Evolutionary conservation across 257 asterid genomes (phyloP), one percentile per base, ranked within the genome.

Genomic region (Leptodermis oblonga): DNA sequence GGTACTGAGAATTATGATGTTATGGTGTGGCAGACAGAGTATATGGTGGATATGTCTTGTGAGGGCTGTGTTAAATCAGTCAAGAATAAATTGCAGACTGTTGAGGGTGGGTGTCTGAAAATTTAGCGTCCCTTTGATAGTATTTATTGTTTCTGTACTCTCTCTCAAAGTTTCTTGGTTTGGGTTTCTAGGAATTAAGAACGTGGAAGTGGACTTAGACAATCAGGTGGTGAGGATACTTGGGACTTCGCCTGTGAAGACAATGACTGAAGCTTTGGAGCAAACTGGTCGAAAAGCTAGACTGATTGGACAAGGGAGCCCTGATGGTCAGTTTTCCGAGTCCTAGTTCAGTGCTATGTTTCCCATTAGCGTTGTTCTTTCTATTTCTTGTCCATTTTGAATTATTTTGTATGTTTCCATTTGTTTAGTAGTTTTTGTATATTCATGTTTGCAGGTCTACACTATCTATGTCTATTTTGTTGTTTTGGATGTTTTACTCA

Each of bases 211-310:
- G 76, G 96, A 93, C 83, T 71, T 93, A 74, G 70, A 83, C 55
- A 89, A 86, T 83, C 99, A 93, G 84, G 96, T 93, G 14, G 99
- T 93, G 73, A 83, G 92, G 66, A 68, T 93, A 76, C 95, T 87
- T 72, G 99, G 97, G 64, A 84, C 80, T 75, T 85, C 97, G 11
- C 95, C 92, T 23, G 90, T 90, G 76, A 93, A 88, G 81, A 74
- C 48, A 60, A 77, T 93, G 88, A 83, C 89, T 33, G 97, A 93
- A 79, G 97, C 97, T 52, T 76, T 93, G 75, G 96, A 88, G 72
- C 99, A 90, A 80, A 88, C 95, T 17, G 99, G 99, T 70, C 86
- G 91, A 41, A 93, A 88, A 74, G 94, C 99, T 61, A 73, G 97
- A 59, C 78, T 93, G 48, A 90, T 93, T 74, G 99, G 99, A 67